Evolutionary conservation across 495 filamentous ascomycete species (phyloP), one percentile per base, ranked within the genome.

Genomic region (Bathelium albidoporum): DNA sequence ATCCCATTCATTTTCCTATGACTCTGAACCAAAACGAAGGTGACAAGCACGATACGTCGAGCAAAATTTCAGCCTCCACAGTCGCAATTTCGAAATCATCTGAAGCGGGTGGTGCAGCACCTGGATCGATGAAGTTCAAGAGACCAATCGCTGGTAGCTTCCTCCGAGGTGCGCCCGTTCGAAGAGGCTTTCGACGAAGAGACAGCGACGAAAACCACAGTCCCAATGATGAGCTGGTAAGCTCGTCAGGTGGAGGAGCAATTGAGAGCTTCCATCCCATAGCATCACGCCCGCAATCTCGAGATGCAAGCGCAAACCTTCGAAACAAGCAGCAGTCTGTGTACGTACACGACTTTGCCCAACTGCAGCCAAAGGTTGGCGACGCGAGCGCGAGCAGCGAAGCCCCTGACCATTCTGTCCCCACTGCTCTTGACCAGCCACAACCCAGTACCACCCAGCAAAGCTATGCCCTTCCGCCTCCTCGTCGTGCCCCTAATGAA

Each of bases 151-250:
- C 67, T 7, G 69, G 69, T 1, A 64, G 62, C 18, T 71, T 65
- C 58, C 58, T 71, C 12, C 62, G 64, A 44, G 60, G 67, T 34
- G 69, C 62, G 29, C 68, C 68, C 11, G 63, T 66, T n/a, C 39
- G 69, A n/a, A 59, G 69, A 49, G 64, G 64, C 5, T 68, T 71
- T 26, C 55, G 69, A 24, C 66, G 69, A 59, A 16, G 67, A 60
- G 65, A 69, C 32, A 71, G 69, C 45, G 67, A 69, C 24, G 69
- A 71, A 20, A 66, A 69, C 34, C 32, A 69, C 10, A 69, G 67
- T 18, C 69, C 69, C 2, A 49, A 61, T 24, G 69, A 69, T 12
- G 69, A 68, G 5, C 55, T 32, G 10, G 49, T 24, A 24, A 60
- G 39, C 22, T 60, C 31, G 2, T 65, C 66, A 1, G 61, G 34